Conservation (phyloP, 2,329 filamentous ascomycete genomes). For the Pseudonectria foliicola region DNA sequence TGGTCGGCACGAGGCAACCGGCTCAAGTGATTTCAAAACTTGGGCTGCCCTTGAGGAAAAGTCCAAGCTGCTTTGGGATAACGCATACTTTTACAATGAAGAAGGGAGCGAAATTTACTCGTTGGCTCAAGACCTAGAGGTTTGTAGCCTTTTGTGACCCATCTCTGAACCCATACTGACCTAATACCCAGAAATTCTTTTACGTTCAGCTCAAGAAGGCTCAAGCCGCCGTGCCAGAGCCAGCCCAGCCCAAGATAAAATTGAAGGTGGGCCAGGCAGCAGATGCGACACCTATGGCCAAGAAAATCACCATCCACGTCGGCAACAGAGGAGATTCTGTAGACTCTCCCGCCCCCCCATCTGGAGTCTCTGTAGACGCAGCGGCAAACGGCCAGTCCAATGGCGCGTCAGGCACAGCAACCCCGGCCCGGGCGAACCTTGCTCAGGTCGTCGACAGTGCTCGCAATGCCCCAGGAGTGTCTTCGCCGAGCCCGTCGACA, state of each 20-base stretch:
- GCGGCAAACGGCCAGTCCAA: constrained; percentile 18
- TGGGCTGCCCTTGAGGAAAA: constrained; percentile 80
- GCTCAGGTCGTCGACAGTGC: constrained; percentile 28
- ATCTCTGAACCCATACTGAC: constrained; percentile 9
- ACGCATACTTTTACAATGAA: constrained; percentile 85
- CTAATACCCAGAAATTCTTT: constrained; percentile 56
- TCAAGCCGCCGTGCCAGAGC: constrained; percentile 64
- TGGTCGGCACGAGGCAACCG: constrained; percentile 58
- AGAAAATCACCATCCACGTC: constrained; percentile 67
- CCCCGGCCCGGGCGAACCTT: constrained; percentile 11
- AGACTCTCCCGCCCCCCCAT: constrained; percentile 43
- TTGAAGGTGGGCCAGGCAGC: constrained; percentile 56
- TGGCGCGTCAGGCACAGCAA: constrained; percentile 11
- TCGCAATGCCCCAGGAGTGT: constrained; percentile 30
- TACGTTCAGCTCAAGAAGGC: constrained; percentile 62
- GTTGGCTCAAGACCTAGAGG: constrained; percentile 73
- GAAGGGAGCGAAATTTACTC: constrained; percentile 80
- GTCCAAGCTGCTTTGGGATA: constrained; percentile 75
- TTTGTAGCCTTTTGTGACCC: constrained; percentile 26
- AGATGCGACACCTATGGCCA: constrained; percentile 39
- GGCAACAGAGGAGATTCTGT: constrained; percentile 50
- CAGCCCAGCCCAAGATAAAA: constrained; percentile 70
- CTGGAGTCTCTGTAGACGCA: constrained; percentile 17
- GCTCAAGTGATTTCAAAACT: constrained; percentile 63
- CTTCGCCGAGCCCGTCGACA: constrained; percentile 40